phyloP scores from a whole-genome alignment of 2,329 filamentous ascomycete species.

The Aspergillus novofumigatus region DNA sequence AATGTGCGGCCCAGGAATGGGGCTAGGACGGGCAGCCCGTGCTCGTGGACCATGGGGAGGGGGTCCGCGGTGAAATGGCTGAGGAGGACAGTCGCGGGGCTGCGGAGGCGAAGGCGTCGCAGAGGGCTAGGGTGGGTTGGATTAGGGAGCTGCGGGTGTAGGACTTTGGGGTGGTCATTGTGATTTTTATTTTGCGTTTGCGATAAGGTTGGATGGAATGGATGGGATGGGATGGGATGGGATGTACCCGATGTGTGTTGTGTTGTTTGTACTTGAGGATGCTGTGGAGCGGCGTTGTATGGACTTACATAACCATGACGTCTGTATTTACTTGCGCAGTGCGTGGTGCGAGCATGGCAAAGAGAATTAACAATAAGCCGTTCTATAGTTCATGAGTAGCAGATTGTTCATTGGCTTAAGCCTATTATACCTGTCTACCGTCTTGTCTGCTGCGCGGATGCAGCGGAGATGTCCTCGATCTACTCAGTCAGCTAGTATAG shows the following conservation, averaged over 20 bases:
- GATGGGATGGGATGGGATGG: not conserved
- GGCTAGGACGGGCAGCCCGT: conserved; percentile 38
- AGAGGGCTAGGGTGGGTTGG: conserved; percentile 24
- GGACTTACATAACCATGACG: not conserved
- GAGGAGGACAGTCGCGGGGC: conserved; percentile 24
- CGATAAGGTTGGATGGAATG: not conserved
- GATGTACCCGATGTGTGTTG: not conserved
- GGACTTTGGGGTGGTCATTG: conserved; percentile 6
- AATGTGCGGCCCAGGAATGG: conserved; percentile 43
- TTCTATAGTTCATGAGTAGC: not conserved
- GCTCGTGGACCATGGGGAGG: conserved; percentile 30
- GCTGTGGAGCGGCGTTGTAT: not conserved
- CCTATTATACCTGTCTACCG: not conserved
- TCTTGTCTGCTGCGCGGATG: not conserved
- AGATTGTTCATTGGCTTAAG: not conserved
- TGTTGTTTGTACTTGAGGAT: not conserved
- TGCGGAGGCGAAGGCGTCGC: conserved; percentile 26
- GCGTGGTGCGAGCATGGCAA: too few species aligned
- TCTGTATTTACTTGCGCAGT: not conserved
- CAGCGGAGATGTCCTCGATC: not conserved
- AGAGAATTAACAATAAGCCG: too few species aligned
- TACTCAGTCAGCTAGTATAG: not conserved
- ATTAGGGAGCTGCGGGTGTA: conserved; percentile 18
- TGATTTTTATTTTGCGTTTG: not conserved
- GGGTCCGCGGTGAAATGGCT: conserved; percentile 32